phyloP scores from a whole-genome alignment of 129 eudicot genomes.

The Cynara cardunculus region DNA sequence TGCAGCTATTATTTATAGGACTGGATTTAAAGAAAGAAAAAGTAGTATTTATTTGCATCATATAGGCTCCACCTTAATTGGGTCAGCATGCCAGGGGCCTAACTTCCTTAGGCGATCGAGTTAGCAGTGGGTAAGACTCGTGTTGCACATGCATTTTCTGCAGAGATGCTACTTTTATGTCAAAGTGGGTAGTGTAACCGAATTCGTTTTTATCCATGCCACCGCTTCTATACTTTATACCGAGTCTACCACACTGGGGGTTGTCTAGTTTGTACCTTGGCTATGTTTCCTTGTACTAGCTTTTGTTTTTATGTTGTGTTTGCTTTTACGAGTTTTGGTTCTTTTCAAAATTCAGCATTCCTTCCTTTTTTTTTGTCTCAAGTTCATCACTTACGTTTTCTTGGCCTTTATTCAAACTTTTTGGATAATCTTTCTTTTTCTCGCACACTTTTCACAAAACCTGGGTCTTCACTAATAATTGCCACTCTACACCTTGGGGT shows the following conservation, averaged over 20 bases:
- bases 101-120: not conserved
- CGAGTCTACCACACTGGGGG: not conserved
- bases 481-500: not conserved
- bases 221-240: not conserved
- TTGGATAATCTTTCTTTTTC: not conserved
- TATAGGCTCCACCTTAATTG: not conserved
- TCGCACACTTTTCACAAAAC: not conserved
- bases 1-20: not conserved
- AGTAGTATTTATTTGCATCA: not conserved
- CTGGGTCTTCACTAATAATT: not conserved
- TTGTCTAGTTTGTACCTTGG: not conserved
- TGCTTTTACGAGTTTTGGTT: not conserved
- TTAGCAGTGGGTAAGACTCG: not conserved
- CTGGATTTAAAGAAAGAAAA: not conserved
- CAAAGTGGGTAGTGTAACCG: not conserved
- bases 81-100: not conserved
- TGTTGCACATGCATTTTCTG: not conserved
- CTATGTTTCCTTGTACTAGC: not conserved
- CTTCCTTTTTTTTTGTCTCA: not conserved
- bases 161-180: not conserved
- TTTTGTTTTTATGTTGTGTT: too few species aligned
- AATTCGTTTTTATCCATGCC: not conserved
- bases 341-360: not conserved
- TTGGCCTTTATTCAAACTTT: not conserved
- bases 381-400: not conserved